Base-by-base conservation (phyloP, 306 rosid species). In the Sindora glabra region DNA sequence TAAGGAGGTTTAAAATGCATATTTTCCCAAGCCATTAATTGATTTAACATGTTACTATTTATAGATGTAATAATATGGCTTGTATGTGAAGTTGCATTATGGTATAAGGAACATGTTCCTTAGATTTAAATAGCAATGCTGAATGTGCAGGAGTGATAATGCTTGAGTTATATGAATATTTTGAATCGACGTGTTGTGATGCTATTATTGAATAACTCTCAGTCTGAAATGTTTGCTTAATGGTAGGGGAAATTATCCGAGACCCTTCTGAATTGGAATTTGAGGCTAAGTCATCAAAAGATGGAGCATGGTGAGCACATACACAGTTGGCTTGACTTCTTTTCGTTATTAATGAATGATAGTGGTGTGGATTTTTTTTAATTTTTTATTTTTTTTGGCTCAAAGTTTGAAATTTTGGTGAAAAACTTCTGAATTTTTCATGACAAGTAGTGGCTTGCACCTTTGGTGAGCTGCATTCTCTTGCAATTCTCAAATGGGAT, bases 241-340 rank as follows among this genome's bases (percentile, higher is more conserved):
- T 71, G 74, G 77, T 64, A 66, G 99, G 61, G 62, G 79, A 80
- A 57, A 75, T 48, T 42, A 61, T 48, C 37, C 72, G 32, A 37
- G 83, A 84, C n/a, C 49, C 83, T 15, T 80, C 86, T 4, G 83
- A 77, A 48, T 68, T 88, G 79, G 99, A 89, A 73, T 94, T 94
- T 44, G 99, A 92, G 76, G 99, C 97, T 3, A 86, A 74, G 70
- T 92, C 99, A 40, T 70, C 96, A 48, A 92, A 89, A 72, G 97
- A 92, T 56, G 94, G 87, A 46, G 99, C 99, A 63, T 92, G 99
- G 99, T 92, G 79, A 67, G 82, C 49, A 15, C 54, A 42, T 53
- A 56, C 16, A 30, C 59, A 34, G 37, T 51, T 57, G 47, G 48
- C 52, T 32, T 48, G 56, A 23, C 23, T 51, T 41, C 5, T 39